These are phyloP conservation scores for Pulveroboletus sp. DNA, from an alignment of 768 basidiomycete species.

Conservation along the genomic window DNA sequence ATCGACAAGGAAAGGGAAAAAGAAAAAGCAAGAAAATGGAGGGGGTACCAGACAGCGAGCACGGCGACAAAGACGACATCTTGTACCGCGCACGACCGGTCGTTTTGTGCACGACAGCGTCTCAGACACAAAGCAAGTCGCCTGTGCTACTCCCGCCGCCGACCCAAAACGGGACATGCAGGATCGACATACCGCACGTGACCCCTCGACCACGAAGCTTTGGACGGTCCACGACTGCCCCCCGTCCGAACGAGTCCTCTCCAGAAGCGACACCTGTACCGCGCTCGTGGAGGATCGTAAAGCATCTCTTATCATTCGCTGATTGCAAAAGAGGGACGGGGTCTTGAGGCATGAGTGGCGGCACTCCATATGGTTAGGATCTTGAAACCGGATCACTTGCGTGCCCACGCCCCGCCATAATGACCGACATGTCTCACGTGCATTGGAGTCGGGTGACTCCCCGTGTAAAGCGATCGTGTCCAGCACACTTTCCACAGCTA, in stretches of 20 bases:
- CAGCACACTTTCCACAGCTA: no score
- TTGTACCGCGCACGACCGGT: constrained; percentile 12
- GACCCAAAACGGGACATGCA: not conserved
- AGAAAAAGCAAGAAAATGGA: no score
- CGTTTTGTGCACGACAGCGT: constrained; percentile 4
- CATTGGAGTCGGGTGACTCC: no score
- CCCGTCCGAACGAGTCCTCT: not conserved
- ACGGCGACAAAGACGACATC: not conserved
- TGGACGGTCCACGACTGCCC: not conserved
- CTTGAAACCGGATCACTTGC: no score
- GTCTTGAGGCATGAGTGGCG: no score
- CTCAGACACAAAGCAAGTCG: constrained; percentile 17
- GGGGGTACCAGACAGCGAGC: not conserved
- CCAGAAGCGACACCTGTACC: no score
- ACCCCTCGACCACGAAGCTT: not conserved
- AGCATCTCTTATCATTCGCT: no score
- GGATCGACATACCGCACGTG: constrained; percentile 13
- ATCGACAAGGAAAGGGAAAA: not conserved
- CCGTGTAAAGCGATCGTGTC: no score
- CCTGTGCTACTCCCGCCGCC: not conserved
- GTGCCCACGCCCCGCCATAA: no score
- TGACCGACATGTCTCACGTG: no score
- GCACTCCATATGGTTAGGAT: no score
- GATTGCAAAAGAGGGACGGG: no score
- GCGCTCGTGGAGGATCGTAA: not conserved